These are phyloP conservation scores for Dryadomyces quercivorus DNA, from an alignment of 2,329 filamentous ascomycete genomes.

Conservation along the genomic window DNA sequence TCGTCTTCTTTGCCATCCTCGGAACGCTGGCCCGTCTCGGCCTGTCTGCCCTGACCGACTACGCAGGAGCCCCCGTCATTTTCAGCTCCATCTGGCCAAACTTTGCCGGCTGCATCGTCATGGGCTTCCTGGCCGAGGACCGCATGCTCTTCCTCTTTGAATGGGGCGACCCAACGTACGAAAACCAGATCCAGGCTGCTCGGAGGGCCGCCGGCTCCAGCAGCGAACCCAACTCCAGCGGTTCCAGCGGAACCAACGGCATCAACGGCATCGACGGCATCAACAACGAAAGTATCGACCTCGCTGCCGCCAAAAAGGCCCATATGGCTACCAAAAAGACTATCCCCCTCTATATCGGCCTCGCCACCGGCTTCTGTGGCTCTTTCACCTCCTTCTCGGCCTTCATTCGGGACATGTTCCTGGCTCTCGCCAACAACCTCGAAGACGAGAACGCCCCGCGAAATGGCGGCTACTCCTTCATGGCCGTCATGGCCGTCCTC, in stretches of 20 bases:
- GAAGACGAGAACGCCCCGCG: slow-evolving; percentile 37
- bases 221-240: neutral
- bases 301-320: slow-evolving; percentile 9
- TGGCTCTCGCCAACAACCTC: slow-evolving; percentile 50
- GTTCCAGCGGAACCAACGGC: neutral
- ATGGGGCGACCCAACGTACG: neutral
- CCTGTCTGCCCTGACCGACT: slow-evolving; percentile 69
- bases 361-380: slow-evolving; percentile 61
- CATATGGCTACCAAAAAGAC: slow-evolving; percentile 55
- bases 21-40: slow-evolving; percentile 77
- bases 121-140: slow-evolving; percentile 57
- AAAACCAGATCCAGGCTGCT: neutral
- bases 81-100: slow-evolving; percentile 80
- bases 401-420: slow-evolving; percentile 54
- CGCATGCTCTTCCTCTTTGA: neutral
- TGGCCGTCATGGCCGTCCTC: slow-evolving; percentile 67
- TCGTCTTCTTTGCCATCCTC: slow-evolving; percentile 73
- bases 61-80: slow-evolving; percentile 63
- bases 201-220: neutral
- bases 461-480: slow-evolving; percentile 68
- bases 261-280: slow-evolving; percentile 19
- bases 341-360: slow-evolving; percentile 47
- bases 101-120: slow-evolving; percentile 63
- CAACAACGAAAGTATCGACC: slow-evolving; percentile 11
- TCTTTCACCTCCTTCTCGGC: slow-evolving; percentile 60